Evolutionary conservation across 2,329 filamentous ascomycete species (phyloP).

Genomic region (Beauveria asiatica): DNA sequence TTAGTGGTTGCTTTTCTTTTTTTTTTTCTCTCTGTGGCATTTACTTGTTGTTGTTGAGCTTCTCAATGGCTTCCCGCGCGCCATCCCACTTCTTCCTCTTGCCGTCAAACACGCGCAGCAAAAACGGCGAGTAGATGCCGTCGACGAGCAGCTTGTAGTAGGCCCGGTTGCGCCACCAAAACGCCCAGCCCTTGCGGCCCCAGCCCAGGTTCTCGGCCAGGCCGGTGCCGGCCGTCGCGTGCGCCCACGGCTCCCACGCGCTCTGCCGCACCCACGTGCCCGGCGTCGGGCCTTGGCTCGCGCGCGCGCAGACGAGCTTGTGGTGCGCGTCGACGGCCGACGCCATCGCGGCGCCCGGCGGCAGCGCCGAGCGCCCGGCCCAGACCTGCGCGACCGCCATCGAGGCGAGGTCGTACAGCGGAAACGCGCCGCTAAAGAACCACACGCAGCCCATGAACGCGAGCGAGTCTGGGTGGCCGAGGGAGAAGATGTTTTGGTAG

Average conservation of each 20-base stretch:
- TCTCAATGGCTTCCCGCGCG: conserved; percentile 27
- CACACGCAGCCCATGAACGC: conserved; percentile 33
- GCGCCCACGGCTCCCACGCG: conserved; percentile 31
- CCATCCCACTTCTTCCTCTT: conserved; percentile 32
- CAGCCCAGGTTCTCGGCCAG: conserved; percentile 32
- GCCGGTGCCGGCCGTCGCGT: conserved; percentile 33
- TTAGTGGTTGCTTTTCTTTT: too few relatives aligned
- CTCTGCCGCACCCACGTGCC: conserved; percentile 22
- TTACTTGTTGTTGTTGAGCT: conserved; percentile 20
- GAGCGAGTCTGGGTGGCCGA: conserved; percentile 32
- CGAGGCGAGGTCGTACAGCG: conserved; percentile 32
- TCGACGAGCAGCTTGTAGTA: conserved; percentile 30
- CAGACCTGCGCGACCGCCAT: conserved; percentile 37
- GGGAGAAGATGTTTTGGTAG: conserved; percentile 37
- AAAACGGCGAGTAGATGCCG: conserved; percentile 32
- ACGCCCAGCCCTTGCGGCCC: conserved; percentile 30
- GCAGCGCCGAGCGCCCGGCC: conserved; percentile 29
- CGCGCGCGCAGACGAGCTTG: conserved; percentile 22
- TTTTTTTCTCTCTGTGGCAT: too few relatives aligned
- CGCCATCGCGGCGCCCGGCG: conserved; percentile 28
- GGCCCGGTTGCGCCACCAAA: conserved; percentile 30
- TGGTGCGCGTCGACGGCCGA: conserved; percentile 25
- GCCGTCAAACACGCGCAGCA: conserved; percentile 33
- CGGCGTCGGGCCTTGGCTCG: conserved; percentile 18
- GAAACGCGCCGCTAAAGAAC: conserved; percentile 26